Evolutionary conservation across 192 early-diverging fungal genomes (phyloP), one percentile per base, ranked within the genome.

Genomic region (Haplosporangium gracile): DNA sequence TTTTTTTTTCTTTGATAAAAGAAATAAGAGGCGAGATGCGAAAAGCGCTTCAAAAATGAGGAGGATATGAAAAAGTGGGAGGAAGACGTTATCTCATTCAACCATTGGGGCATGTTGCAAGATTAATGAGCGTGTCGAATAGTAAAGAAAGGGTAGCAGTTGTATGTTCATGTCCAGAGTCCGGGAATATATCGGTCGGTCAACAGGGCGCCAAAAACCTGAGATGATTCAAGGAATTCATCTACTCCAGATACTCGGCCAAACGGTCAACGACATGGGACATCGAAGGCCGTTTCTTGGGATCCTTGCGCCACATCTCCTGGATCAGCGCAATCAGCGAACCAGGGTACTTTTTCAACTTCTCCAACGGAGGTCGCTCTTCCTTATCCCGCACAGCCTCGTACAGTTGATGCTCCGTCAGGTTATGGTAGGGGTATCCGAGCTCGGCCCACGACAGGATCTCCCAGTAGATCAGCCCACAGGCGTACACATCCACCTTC

Each of bases 381-480:
- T 90, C 90, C 39, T 88, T 91, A 81, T 96, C 93, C 40, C 92
- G 91, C 29, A 96, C 84, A 78, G 88, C 84, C 68, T 87, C 85
- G 60, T 93, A 93, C 29, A 94, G 80, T 75, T 92, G 90, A 72
- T 94, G 93, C 87, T 94, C 93, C 6, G 89, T 92, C 82, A 91
- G 89, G 78, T 94, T 93, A 79, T 95, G 93, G 89, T 93, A 96
- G 4, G 95, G 95, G 70, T 95, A 96, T 47, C 93, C 94, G 47
- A 89, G 89, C 68, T 91, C 93, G 43, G 92, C 91, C 95, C 95
- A 96, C 55, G 93, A 93, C 70, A 96, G 68, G 70, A 96, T 96
- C 85, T 96, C 95, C 95, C 95, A 96, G 75, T 93, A 96, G 73
- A 96, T 96, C 65, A 96, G 68, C 5, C 91, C 95, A 73, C 93